phyloP scores from a whole-genome alignment of 257 asterid genomes.

The Fraxinus anomala region DNA sequence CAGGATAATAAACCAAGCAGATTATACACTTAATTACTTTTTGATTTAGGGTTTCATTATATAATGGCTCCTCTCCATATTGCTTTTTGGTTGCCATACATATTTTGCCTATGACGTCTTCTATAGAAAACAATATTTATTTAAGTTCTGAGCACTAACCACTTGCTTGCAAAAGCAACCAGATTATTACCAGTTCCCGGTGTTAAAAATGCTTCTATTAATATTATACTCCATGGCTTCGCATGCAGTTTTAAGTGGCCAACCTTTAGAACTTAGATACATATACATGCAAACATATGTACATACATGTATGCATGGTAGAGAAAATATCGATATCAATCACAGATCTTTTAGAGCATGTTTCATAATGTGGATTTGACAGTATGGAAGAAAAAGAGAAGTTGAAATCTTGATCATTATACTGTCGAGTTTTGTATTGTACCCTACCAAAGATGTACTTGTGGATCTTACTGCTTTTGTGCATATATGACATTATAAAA shows the following conservation, averaged over 20 bases:
- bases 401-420: not conserved
- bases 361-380: not conserved
- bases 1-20: too few species aligned
- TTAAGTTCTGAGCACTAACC: not conserved
- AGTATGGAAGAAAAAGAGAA: not conserved
- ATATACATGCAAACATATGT: not conserved
- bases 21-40: slow-evolving; percentile 12
- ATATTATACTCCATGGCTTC: not conserved
- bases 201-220: not conserved
- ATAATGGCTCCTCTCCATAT: slow-evolving; percentile 15
- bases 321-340: not conserved
- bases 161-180: not conserved
- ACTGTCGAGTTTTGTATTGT: not conserved
- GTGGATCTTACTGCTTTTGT: not conserved
- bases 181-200: not conserved
- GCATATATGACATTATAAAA: too few species aligned
- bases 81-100: not conserved
- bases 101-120: not conserved
- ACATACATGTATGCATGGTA: not conserved
- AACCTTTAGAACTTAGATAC: not conserved
- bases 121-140: not conserved
- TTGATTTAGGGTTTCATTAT: slow-evolving; percentile 21
- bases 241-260: not conserved
- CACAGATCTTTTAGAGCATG: not conserved
- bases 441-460: not conserved